Conservation (phyloP, 225 moss, liverwort and hornwort species). For the Bryum argenteum region DNA sequence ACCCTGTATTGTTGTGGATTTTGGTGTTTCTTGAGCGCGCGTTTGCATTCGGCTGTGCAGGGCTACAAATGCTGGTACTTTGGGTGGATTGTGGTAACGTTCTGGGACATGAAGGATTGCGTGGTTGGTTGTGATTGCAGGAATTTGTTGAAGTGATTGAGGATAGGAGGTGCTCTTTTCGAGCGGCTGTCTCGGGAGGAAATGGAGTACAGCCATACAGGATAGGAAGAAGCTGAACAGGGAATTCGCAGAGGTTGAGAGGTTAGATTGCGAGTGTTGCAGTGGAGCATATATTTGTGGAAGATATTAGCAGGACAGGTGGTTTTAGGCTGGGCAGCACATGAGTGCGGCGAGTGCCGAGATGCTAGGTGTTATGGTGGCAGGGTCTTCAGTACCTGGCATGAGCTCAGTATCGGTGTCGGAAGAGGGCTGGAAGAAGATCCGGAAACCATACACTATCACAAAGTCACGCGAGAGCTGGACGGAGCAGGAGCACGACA, state of each 20-base stretch:
- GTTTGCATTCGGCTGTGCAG: background rate
- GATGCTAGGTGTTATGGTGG: conserved; percentile 65
- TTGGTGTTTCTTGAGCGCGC: background rate
- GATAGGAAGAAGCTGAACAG: background rate
- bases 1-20: background rate
- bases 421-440: conserved; percentile 94
- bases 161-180: background rate
- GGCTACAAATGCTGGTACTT: background rate
- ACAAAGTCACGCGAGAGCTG: conserved; percentile 99
- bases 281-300: background rate
- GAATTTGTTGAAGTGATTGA: conserved; percentile 7
- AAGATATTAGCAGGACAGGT: conserved; percentile 5
- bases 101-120: background rate
- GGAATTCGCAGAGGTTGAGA: background rate
- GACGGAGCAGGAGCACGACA: conserved; percentile 99
- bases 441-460: conserved; percentile 97
- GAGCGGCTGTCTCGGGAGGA: background rate
- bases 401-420: conserved; percentile 57
- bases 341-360: conserved; percentile 56
- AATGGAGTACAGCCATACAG: background rate
- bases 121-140: conserved; percentile 25
- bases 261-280: background rate
- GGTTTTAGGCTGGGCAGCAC: conserved; percentile 20
- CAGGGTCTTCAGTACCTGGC: conserved; percentile 49
- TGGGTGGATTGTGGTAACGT: background rate